phyloP scores from a whole-genome alignment of 192 early-diverging fungal genomes.

The Paraglomus occultum region DNA sequence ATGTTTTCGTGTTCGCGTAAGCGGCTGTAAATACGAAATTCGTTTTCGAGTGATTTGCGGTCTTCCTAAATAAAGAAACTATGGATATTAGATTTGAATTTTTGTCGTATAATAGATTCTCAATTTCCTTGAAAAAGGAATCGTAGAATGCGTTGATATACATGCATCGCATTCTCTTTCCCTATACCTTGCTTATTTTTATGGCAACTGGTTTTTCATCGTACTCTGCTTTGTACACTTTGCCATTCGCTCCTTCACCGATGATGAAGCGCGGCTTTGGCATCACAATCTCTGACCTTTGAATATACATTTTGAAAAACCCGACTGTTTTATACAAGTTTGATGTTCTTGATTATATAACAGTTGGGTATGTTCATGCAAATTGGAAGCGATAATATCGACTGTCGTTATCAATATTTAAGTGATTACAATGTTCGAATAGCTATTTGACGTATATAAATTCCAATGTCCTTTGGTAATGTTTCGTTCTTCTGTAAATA shows the following conservation, averaged over 20 bases:
- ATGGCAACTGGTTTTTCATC: background rate
- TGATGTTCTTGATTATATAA: no score
- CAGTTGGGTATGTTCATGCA: no score
- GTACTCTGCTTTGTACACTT: slow-evolving; percentile 21
- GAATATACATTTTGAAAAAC: background rate
- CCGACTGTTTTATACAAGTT: no score
- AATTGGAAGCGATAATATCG: no score
- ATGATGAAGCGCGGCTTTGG: slow-evolving; percentile 9
- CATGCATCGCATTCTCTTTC: background rate
- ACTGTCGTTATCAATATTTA: no score
- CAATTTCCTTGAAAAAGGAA: no score
- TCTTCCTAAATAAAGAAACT: slow-evolving; percentile 12
- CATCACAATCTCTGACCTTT: slow-evolving; percentile 16
- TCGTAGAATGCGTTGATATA: background rate
- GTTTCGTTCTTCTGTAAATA: no score
- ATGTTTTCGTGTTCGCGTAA: slow-evolving; percentile 17
- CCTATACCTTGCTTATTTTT: slow-evolving; percentile 7
- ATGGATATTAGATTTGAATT: no score
- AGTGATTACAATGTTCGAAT: no score
- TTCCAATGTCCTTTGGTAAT: no score
- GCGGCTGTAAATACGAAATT: slow-evolving; percentile 11
- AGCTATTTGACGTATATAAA: no score
- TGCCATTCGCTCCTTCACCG: background rate
- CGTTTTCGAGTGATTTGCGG: background rate
- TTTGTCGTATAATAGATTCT: no score